Evolutionary conservation across 2,329 filamentous ascomycete genomes (phyloP).

Genomic region (Dichotomopilus funicola): DNA sequence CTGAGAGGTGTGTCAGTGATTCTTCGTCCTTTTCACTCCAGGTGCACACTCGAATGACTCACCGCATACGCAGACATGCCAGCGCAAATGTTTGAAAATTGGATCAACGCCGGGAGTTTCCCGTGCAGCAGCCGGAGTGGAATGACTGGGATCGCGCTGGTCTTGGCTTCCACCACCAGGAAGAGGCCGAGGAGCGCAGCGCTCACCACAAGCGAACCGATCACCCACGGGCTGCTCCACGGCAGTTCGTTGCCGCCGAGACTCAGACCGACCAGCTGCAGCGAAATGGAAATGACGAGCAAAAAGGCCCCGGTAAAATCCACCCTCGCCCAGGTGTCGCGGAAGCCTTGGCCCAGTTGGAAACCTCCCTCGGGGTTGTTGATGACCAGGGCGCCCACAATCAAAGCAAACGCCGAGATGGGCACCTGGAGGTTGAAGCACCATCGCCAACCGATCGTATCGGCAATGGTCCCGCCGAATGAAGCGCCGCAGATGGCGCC

Average conservation of each 20-base stretch:
- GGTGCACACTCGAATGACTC: conserved; percentile 23
- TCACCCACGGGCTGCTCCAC: conserved; percentile 45
- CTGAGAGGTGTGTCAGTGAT: conserved; percentile 24
- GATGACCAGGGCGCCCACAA: conserved; percentile 47
- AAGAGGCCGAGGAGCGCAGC: conserved; percentile 39
- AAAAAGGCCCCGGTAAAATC: conserved; percentile 53
- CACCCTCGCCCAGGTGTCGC: conserved; percentile 45
- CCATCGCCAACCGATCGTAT: conserved; percentile 61
- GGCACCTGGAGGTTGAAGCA: conserved; percentile 59
- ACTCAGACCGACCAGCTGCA: conserved; percentile 50
- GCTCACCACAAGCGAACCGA: conserved; percentile 40
- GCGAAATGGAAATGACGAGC: conserved; percentile 51
- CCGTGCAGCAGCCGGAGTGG: conserved; percentile 50
- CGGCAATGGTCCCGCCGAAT: conserved; percentile 57
- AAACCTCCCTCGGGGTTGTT: conserved; percentile 35
- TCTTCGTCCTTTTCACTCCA: not conserved
- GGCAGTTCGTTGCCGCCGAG: conserved; percentile 50
- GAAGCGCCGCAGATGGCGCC: conserved; percentile 57
- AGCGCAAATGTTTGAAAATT: conserved; percentile 53
- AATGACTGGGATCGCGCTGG: conserved; percentile 46
- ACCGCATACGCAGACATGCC: conserved; percentile 59
- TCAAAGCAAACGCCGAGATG: conserved; percentile 46
- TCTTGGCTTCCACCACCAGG: conserved; percentile 42
- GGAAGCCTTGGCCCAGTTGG: conserved; percentile 24
- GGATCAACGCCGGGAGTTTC: conserved; percentile 46